A percentile compares a stretch with the other conserved stretches of the same genome.
Evolutionary conservation across 2,329 filamentous ascomycete species (phyloP).

Genomic region (Colletotrichum sp.): DNA sequence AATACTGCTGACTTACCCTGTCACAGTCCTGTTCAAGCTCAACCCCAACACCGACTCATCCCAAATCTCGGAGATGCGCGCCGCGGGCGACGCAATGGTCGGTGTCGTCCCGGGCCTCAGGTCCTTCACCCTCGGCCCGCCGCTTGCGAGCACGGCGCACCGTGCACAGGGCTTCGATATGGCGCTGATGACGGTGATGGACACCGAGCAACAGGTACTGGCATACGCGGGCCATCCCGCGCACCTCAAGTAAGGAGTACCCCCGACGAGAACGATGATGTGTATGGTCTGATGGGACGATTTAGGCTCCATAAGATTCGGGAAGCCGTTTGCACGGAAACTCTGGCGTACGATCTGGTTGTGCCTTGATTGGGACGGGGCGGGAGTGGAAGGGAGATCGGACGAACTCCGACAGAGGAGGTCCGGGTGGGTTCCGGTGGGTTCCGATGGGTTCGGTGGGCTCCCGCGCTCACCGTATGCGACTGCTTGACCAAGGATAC

Average conservation of each 20-base stretch:
- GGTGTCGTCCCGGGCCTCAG: background rate
- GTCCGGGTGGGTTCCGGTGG: background rate
- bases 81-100: background rate
- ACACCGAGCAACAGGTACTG: conserved; percentile 21
- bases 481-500: background rate
- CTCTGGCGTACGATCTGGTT: conserved; percentile 21
- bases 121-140: background rate
- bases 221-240: conserved; percentile 23
- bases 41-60: background rate
- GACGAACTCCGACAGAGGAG: background rate
- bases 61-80: background rate
- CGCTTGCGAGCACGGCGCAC: conserved; percentile 18
- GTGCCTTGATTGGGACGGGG: background rate
- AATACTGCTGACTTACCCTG: background rate
- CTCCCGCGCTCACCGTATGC: background rate
- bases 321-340: conserved; percentile 14
- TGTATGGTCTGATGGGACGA: background rate
- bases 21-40: conserved; percentile 18
- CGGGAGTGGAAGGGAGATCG: background rate
- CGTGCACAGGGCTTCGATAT: conserved; percentile 22
- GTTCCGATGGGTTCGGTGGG: background rate
- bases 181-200: conserved; percentile 22
- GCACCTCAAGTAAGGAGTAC: conserved; percentile 5
- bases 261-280: background rate
- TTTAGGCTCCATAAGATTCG: conserved; percentile 13